Conservation (phyloP, 768 basidiomycete species). For the Paxillus rubicundulus region DNA sequence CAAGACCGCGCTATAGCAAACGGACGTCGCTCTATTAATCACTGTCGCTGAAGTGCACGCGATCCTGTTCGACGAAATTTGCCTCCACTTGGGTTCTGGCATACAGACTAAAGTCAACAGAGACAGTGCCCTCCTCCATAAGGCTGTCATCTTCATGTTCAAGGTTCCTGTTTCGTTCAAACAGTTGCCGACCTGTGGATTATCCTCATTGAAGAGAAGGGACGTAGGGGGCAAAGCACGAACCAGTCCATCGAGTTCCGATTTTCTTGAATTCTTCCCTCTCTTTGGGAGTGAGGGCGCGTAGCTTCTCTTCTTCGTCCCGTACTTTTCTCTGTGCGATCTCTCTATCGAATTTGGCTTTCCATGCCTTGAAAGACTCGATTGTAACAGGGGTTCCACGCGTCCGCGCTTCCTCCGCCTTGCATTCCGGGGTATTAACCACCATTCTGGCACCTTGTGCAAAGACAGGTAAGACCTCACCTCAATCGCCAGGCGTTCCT, state of each 20-base stretch:
- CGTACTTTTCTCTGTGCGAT: conserved; percentile 51
- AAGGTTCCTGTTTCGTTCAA: conserved; percentile 76
- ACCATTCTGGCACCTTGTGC: background rate
- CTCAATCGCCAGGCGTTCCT: conserved; percentile 72
- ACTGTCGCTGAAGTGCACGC: conserved; percentile 81
- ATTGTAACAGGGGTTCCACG: conserved; percentile 90
- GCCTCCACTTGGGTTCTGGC: conserved; percentile 57
- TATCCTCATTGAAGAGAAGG: conserved; percentile 4
- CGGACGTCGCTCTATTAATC: conserved; percentile 47
- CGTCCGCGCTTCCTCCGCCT: conserved; percentile 87
- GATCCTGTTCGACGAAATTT: conserved; percentile 56
- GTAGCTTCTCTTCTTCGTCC: conserved; percentile 80
- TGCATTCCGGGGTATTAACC: conserved; percentile 7
- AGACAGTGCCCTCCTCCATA: conserved; percentile 81
- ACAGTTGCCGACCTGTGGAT: conserved; percentile 82
- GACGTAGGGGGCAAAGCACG: conserved; percentile 15
- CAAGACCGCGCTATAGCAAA: background rate
- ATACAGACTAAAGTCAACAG: conserved; percentile 89
- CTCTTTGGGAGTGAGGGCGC: conserved; percentile 71
- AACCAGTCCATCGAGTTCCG: conserved; percentile 66
- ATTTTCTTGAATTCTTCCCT: conserved; percentile 78
- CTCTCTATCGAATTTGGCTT: conserved; percentile 72
- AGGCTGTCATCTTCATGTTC: conserved; percentile 72
- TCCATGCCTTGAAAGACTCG: conserved; percentile 81
- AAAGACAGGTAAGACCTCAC: conserved; percentile 36